Evolutionary conservation across 805 yeast species (phyloP).

Genomic region (Pachysolen tannophilus): DNA sequence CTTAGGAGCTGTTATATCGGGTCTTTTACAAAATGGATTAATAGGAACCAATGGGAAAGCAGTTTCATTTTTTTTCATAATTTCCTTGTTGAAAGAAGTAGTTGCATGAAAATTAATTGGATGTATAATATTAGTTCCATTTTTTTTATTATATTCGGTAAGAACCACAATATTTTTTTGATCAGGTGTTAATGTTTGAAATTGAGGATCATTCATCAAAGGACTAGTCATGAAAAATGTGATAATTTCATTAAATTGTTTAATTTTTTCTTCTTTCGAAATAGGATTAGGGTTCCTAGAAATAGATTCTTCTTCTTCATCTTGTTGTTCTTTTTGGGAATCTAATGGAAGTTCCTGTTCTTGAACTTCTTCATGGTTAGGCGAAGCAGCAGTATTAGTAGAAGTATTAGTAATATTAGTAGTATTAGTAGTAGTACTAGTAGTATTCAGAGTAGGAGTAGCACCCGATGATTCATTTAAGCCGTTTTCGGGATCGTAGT

Average conservation of each 20-base stretch:
- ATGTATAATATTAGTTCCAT: constrained; percentile 15
- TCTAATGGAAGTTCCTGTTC: too few relatives aligned
- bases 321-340: constrained; percentile 26
- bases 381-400: constrained; percentile 11
- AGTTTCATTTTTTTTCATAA: constrained; percentile 27
- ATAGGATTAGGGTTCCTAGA: constrained; percentile 27
- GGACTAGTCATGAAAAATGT: constrained; percentile 21
- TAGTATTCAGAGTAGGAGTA: constrained; percentile 12
- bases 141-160: constrained; percentile 23
- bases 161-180: constrained; percentile 27
- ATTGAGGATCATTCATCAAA: constrained; percentile 25
- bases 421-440: too few relatives aligned
- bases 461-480: constrained; percentile 18
- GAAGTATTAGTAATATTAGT: constrained; percentile 7
- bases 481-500: constrained; percentile 18
- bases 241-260: constrained; percentile 24
- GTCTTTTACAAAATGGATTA: constrained; percentile 45
- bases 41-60: constrained; percentile 38
- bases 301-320: constrained; percentile 18
- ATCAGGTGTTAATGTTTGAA: constrained; percentile 23
- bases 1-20: constrained; percentile 52
- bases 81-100: constrained; percentile 31
- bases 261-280: constrained; percentile 29
- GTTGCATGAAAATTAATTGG: constrained; percentile 23
- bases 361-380: too few relatives aligned